Evolutionary conservation across 495 filamentous ascomycete species (phyloP), one percentile per base, ranked within the genome.

Genomic region (Bryoglossum gracile): DNA sequence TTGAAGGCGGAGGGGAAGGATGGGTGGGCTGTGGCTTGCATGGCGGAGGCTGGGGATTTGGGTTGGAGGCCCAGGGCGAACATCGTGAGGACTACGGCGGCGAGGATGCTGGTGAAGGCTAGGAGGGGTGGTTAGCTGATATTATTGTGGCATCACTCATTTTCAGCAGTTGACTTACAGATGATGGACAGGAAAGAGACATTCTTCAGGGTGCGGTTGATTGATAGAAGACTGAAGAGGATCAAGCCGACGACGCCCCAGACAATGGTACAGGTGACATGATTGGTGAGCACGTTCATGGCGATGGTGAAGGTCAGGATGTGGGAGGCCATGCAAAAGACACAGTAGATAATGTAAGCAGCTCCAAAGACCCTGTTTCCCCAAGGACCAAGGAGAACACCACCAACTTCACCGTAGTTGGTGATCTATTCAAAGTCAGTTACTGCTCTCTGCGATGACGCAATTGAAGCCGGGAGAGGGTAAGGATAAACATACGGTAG

Each of bases 321-420:
- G 56, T 91, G 86, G 13, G 81, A 83, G 13, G 74, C 84, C 71
- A 87, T 84, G 57, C 86, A 77, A 68, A 92, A 89, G 24, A 84
- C 61, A 25, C 89, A 70, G 63, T 89, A 82, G 37, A 87, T 54
- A 18, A 77, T 69, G 60, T 84, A 81, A 49, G 75, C 79, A 42
- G 64, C 62, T 6, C 81, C 80, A 52, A 85, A 62, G 14, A 90
- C 54, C 53, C 84, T 81, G 38, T 81, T 79, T 0, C 84, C 84
- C 28, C 78, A 4, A 53, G 62, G 5, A 83, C 84, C 84, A 57
- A 80, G 69, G 25, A 89, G 71, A 39, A 92, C 63, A 16, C 78
- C 65, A 11, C 82, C 82, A 3, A 78, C 84, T 57, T 92, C 85
- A 17, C 81, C 80, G 62, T 89, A 81, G 62, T 81, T 80, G 46